These are phyloP conservation scores for Aureobasidium sp. DNA, from an alignment of 2,329 filamentous ascomycete genomes.

Conservation along the genomic window DNA sequence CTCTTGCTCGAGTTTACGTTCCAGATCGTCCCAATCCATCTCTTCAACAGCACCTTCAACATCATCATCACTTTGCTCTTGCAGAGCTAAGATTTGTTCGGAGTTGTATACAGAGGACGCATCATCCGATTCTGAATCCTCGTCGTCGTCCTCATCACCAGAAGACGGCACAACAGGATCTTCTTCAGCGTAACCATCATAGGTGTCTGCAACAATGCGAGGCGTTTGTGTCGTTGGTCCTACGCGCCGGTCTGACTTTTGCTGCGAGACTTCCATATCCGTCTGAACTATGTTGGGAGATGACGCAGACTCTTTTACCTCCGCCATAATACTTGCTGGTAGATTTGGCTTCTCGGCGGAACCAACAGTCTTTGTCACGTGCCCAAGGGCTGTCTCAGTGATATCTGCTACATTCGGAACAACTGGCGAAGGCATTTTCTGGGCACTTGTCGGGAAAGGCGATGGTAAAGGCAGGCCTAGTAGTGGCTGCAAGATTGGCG, in stretches of 20 bases:
- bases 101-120: constrained; percentile 3
- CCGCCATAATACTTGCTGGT: neutral
- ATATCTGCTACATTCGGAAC: neutral
- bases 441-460: constrained; percentile 24
- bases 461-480: constrained; percentile 28
- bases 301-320: neutral
- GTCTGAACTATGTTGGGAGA: neutral
- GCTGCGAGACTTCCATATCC: neutral
- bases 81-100: constrained; percentile 9
- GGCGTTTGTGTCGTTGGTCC: neutral
- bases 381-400: neutral
- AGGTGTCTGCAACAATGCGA: neutral
- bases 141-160: constrained; percentile 13
- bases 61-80: constrained; percentile 15
- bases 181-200: constrained; percentile 11
- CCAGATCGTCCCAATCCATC: constrained; percentile 2
- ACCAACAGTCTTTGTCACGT: neutral
- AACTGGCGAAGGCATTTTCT: constrained; percentile 13
- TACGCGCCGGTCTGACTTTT: neutral
- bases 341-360: neutral
- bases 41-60: constrained; percentile 15
- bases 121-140: neutral
- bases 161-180: neutral
- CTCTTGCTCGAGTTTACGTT: neutral
- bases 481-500: constrained; percentile 27